phyloP scores from a whole-genome alignment of 1,284 basidiomycete genomes.

The Apiotrichum gamsii region DNA sequence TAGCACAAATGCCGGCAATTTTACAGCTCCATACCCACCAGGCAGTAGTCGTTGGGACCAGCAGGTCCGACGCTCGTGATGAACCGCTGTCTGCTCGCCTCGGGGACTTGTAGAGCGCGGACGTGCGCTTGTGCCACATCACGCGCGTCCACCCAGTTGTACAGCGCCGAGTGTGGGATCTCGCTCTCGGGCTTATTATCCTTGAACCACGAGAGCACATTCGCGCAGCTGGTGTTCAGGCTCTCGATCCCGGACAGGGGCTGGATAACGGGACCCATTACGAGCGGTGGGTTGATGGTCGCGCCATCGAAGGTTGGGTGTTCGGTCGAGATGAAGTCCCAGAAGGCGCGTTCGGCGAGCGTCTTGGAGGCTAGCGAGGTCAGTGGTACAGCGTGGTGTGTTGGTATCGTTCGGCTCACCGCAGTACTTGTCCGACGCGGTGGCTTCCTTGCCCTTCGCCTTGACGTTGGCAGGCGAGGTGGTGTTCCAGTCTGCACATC shows the following conservation, averaged over 20 bases:
- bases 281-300: slow-evolving; percentile 54
- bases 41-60: slow-evolving; percentile 32
- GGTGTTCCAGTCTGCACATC: slow-evolving; percentile 63
- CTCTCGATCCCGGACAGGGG: slow-evolving; percentile 49
- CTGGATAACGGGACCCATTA: slow-evolving; percentile 53
- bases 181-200: slow-evolving; percentile 46
- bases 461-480: slow-evolving; percentile 53
- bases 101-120: slow-evolving; percentile 53
- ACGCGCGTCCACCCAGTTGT: slow-evolving; percentile 57
- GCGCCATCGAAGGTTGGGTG: slow-evolving; percentile 56
- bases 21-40: slow-evolving; percentile 27
- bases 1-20: no score
- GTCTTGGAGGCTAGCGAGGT: slow-evolving; percentile 50
- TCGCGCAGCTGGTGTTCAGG: slow-evolving; percentile 54
- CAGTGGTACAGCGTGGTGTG: no score
- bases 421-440: slow-evolving; percentile 51
- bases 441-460: slow-evolving; percentile 52
- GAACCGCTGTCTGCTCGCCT: slow-evolving; percentile 60
- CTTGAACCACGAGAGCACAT: slow-evolving; percentile 45
- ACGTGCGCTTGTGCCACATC: slow-evolving; percentile 56
- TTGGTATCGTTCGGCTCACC: slow-evolving; percentile 1
- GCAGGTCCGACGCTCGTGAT: slow-evolving; percentile 49
- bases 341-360: slow-evolving; percentile 55
- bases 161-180: slow-evolving; percentile 30
- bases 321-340: slow-evolving; percentile 53